These are phyloP conservation scores for Parsonsia alboflavescens DNA, from an alignment of 257 asterid species.

Conservation along the genomic window DNA sequence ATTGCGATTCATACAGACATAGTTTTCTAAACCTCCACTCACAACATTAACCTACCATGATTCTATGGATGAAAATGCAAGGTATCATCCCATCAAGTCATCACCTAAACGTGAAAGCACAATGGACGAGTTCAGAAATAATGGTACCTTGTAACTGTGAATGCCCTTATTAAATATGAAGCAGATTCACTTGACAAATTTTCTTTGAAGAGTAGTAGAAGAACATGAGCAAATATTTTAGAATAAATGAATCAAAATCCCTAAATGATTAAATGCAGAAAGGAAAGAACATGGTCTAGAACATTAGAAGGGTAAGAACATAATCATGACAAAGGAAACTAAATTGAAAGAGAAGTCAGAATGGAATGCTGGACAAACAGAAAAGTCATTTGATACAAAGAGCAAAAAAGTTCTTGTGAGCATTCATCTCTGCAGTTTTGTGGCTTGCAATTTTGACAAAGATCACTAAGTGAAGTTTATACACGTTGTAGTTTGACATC, in stretches of 20 bases:
- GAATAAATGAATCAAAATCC: neutral
- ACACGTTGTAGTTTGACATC: neutral
- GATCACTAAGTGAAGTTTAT: neutral
- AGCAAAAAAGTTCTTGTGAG: neutral
- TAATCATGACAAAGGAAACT: neutral
- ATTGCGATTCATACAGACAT: neutral
- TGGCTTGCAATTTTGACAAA: neutral
- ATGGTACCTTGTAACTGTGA: neutral
- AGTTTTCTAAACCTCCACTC: neutral
- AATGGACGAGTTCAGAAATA: neutral
- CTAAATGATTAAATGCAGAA: neutral
- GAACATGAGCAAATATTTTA: neutral
- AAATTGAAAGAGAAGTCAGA: neutral
- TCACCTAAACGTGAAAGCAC: neutral
- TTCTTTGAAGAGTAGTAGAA: neutral
- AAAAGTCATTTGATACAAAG: neutral
- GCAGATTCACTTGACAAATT: neutral
- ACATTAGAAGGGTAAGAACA: neutral
- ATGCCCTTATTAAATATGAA: neutral
- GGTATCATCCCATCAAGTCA: neutral
- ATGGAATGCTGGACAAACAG: neutral
- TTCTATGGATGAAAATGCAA: neutral
- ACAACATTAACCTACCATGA: neutral
- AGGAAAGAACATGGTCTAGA: neutral
- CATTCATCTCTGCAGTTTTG: neutral